Base-by-base conservation (phyloP, 768 basidiomycete genomes). In the Kwoniella mangroviensis region DNA sequence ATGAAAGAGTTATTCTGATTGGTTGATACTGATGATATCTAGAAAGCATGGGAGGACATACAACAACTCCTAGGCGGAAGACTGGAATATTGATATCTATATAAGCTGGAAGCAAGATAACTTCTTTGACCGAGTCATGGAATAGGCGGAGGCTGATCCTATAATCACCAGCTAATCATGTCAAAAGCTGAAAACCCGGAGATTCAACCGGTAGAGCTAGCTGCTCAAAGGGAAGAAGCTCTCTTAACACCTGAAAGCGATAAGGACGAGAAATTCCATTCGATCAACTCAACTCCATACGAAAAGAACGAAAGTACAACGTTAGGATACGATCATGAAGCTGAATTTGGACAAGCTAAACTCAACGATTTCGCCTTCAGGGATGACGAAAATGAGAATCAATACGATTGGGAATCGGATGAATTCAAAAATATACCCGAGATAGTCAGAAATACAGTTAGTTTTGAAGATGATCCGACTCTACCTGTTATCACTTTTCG, bases 341-440 rank as follows among this genome's bases (percentile, higher is more conserved):
- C 45, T 17, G 45, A 49, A 2, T 49, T 49, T 49, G 45, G 45
- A 49, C 45, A 49, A 49, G 45, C 45, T 15, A 49, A 49, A 19
- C 45, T 49, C 15, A 49, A 59, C 40, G 34, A 59, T 19, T 41
- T 42, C 17, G 26, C 21, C 13, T 42, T 21, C 15, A 59, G 58
- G 17, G 58, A 59, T 41, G 40, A 19, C 4, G 19, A 41, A 1
- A n/a, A 41, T 42, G 58, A 59, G 5, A 42, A 34, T 34, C 58
- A 63, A 26, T 68, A 68, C 17, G 67, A 68, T 56, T 68, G 58
- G 58, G 60, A 68, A 17, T 68, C 67, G 1, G 67, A 68, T n/a
- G 67, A 68, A 22, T 68, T 68, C 40, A 57, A 22, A 6, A 51
- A 63, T 43, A 68, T 68, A 4, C 67, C 67, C 0, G 67, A 68